Percentiles rank a stretch among this genome's conserved stretches.
Evolutionary conservation across 2,329 filamentous ascomycete species (phyloP).

Genomic region (Neonectria magnoliae): DNA sequence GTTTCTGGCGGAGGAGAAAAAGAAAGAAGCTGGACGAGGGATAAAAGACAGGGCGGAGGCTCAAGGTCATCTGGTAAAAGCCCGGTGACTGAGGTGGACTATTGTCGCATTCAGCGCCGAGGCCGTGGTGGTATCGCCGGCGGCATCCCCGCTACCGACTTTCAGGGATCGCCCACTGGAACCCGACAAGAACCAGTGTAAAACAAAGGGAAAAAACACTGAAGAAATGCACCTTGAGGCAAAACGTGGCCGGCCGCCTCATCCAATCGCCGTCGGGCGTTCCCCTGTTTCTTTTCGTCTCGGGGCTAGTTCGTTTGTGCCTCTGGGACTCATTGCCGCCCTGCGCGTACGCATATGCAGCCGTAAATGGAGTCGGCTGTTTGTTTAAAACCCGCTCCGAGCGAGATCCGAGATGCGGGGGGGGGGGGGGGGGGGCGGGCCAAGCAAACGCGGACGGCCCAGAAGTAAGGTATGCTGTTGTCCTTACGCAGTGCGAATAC

Average conservation of each 20-base stretch:
- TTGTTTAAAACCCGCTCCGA: background rate
- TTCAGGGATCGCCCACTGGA: background rate
- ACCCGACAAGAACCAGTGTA: background rate
- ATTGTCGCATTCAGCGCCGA: no score
- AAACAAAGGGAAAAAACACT: no score
- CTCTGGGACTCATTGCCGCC: background rate
- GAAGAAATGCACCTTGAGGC: no score
- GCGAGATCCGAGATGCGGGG: conserved; percentile 2
- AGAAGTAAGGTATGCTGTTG: background rate
- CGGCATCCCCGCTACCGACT: background rate
- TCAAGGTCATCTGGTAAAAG: no score
- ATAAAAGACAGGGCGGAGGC: background rate
- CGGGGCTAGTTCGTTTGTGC: background rate
- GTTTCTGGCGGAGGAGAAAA: background rate
- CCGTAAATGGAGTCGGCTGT: background rate
- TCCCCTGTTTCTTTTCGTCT: background rate
- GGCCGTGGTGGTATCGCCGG: background rate
- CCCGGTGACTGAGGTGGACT: no score
- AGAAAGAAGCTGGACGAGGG: no score
- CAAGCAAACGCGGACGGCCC: background rate
- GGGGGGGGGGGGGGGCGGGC: background rate
- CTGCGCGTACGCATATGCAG: no score
- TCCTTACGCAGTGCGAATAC: background rate
- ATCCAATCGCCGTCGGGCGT: background rate
- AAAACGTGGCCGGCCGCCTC: no score